These are phyloP conservation scores for Collybiopsis luxurians DNA, from an alignment of 768 basidiomycete genomes.

Conservation along the genomic window DNA sequence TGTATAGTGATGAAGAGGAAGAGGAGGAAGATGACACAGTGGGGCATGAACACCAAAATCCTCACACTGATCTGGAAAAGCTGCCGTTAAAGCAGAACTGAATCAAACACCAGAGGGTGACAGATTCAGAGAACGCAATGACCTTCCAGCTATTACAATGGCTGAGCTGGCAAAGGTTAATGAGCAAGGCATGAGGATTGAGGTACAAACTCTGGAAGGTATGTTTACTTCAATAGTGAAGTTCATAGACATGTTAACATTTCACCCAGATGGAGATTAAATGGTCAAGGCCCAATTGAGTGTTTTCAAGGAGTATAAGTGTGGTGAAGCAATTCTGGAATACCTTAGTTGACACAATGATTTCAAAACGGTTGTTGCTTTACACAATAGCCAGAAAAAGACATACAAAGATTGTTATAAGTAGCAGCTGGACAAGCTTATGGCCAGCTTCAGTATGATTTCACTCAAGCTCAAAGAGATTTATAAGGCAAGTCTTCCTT, in stretches of 20 bases:
- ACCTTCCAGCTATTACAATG: constrained; percentile 67
- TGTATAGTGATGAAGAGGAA: constrained; percentile 52
- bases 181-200: constrained; percentile 71
- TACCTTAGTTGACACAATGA: constrained; percentile 89
- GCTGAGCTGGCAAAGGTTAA: constrained; percentile 72
- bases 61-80: constrained; percentile 24
- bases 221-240: too few species aligned
- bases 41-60: constrained; percentile 17
- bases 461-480: constrained; percentile 98
- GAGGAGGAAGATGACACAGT: constrained; percentile 28
- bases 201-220: constrained; percentile 87
- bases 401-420: constrained; percentile 84
- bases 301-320: constrained; percentile 87
- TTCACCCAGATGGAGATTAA: constrained; percentile 72
- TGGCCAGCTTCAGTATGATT: constrained; percentile 90
- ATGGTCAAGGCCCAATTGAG: constrained; percentile 82
- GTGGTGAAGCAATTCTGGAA: constrained; percentile 88
- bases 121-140: constrained; percentile 42
- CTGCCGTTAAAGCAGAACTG: constrained; percentile 46
- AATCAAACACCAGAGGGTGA: constrained; percentile 21
- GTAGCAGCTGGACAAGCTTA: constrained; percentile 90
- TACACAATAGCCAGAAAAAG: constrained; percentile 80
- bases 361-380: constrained; percentile 71
- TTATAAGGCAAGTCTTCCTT: constrained; percentile 75
- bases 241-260: background rate